Base-by-base conservation (phyloP, 805 yeast species). In the Candida vaughaniae region DNA sequence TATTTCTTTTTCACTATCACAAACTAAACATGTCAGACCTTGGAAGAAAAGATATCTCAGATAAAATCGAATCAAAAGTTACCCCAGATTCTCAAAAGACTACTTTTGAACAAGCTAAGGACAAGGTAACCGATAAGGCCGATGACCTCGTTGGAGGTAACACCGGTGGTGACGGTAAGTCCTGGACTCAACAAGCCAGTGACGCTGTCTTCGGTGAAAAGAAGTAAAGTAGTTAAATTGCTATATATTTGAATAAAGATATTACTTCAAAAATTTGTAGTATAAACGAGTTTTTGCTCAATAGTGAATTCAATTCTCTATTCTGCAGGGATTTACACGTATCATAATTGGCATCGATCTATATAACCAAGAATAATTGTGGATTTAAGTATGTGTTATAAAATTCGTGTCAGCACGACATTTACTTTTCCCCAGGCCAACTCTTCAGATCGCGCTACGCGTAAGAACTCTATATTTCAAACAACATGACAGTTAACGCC, bases 31-130 rank as follows among this genome's bases (percentile, higher is more conserved):
- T 68, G 73, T 58, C 70, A 45, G 71, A 68, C 61, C 39, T 56
- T 28, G 73, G 73, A 45, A 62, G 73, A 57, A 60, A 67, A 62
- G 58, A 59, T 45, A 53, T 66, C 46, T 48, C 60, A 38, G 71
- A 64, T 53, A 68, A 68, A 51, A 51, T 63, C 41, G 35, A 43
- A 33, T 53, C 65, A 35, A 60, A 66, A 37, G 54, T 67, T 22
- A 66, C 56, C 53, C 73, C 73, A 51, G 68, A 68, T 53, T 56
- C 63, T 38, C 59, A 65, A 51, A 68, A 68, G 62, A 43, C 63
- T 31, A 55, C 64, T 35, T 43, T 52, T 17, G 71, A 64, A 52
- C 55, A 59, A 44, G 51, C 52, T 30, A 62, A 56, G 53, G 73
- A 67, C 58, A 52, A 52, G 41, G 60, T 64, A 33, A 56, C 66